Percentiles rank a stretch among this genome's conserved stretches.
These are phyloP conservation scores for Coemansia sp. DNA, from an alignment of 192 early-diverging fungal genomes.

Conservation along the genomic window DNA sequence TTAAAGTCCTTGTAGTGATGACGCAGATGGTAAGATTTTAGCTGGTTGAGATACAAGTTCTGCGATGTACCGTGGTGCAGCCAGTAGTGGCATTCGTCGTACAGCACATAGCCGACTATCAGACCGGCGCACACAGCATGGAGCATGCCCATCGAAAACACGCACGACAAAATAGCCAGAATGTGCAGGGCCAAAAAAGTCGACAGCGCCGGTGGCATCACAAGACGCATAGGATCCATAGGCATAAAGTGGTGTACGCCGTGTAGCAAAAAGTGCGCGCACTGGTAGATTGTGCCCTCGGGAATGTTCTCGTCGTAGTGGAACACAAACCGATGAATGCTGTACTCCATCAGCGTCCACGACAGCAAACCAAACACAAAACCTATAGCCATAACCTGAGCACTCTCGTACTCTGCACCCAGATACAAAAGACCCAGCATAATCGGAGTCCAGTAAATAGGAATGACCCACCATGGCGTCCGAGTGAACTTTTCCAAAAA, in stretches of 20 bases:
- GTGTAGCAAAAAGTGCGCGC: constrained; percentile 86
- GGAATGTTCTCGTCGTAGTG: constrained; percentile 88
- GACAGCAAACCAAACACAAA: constrained; percentile 70
- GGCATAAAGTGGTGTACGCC: constrained; percentile 96
- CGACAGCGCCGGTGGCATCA: constrained; percentile 86
- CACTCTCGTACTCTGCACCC: constrained; percentile 38
- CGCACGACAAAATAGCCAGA: constrained; percentile 55
- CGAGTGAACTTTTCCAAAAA: constrained; percentile 81
- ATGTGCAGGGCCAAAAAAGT: constrained; percentile 64
- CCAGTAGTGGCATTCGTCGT: constrained; percentile 94
- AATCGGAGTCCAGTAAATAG: constrained; percentile 86
- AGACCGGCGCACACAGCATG: constrained; percentile 75
- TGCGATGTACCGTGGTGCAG: constrained; percentile 85
- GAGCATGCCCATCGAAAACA: constrained; percentile 66
- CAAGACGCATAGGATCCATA: constrained; percentile 94
- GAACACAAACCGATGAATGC: constrained; percentile 90
- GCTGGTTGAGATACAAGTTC: constrained; percentile 70
- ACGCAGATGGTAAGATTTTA: constrained; percentile 93
- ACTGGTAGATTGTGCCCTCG: constrained; percentile 73
- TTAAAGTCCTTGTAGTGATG: constrained; percentile 95
- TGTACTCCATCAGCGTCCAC: constrained; percentile 91
- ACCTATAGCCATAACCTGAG: constrained; percentile 41
- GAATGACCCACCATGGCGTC: constrained; percentile 91
- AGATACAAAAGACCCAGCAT: constrained; percentile 33
- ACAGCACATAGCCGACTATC: constrained; percentile 81